Conservation (phyloP, 2,329 filamentous ascomycete genomes). For the Macrophomina pseudophaseolina region DNA sequence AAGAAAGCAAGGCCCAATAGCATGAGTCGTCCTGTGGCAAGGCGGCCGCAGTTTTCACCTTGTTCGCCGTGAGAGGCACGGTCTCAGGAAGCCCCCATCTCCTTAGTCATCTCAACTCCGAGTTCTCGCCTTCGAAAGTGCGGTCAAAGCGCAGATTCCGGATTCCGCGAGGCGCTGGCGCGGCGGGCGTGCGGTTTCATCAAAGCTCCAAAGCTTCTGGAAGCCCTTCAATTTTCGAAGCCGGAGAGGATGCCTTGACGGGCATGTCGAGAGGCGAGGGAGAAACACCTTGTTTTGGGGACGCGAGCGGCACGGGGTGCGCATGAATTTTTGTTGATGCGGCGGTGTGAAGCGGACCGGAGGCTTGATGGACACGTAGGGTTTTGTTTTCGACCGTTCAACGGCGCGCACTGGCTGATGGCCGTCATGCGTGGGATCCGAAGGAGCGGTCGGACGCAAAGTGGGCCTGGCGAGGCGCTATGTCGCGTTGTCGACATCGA, state of each 20-base stretch:
- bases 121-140: conserved; percentile 21
- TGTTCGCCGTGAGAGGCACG: neutral
- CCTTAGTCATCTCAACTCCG: neutral
- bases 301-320: conserved; percentile 6
- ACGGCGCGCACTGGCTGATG: conserved; percentile 20
- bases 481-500: conserved; percentile 24
- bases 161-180: conserved; percentile 17
- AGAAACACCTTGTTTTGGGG: conserved; percentile 7
- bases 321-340: conserved; percentile 20
- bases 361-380: conserved; percentile 13
- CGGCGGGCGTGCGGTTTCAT: conserved; percentile 16
- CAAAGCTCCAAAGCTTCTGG: conserved; percentile 19
- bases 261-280: neutral
- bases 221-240: conserved; percentile 3
- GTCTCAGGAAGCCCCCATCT: neutral
- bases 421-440: conserved; percentile 22
- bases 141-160: conserved; percentile 25
- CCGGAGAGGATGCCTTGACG: neutral
- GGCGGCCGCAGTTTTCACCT: neutral
- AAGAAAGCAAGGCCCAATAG: neutral
- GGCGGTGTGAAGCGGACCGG: conserved; percentile 7
- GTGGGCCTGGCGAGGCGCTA: conserved; percentile 21
- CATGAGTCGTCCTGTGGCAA: neutral
- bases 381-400: conserved; percentile 17
- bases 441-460: conserved; percentile 21